Percentiles rank a stretch among this genome's conserved stretches.
phyloP scores from a whole-genome alignment of 1,284 basidiomycete genomes.

The Melampsora occidentalis region DNA sequence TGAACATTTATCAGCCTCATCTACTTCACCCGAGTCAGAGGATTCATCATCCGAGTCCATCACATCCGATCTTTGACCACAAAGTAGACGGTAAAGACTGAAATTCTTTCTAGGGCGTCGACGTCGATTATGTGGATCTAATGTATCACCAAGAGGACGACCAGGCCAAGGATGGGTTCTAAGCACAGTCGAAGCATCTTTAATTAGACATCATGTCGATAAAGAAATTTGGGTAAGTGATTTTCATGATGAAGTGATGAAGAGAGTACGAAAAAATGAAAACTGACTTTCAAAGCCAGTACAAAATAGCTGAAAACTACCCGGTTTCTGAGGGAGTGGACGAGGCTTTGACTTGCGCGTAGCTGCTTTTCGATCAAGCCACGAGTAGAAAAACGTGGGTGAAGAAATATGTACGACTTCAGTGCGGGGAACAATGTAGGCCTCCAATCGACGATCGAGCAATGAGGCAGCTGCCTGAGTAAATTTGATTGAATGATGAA shows the following conservation, averaged over 20 bases:
- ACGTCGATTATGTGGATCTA: slow-evolving; percentile 65
- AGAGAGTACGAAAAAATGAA: background rate
- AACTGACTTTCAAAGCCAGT: slow-evolving; percentile 70
- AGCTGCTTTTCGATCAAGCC: slow-evolving; percentile 63
- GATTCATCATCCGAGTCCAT: slow-evolving; percentile 66
- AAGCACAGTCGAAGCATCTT: slow-evolving; percentile 82
- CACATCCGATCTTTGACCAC: slow-evolving; percentile 71
- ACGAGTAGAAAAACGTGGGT: slow-evolving; percentile 83
- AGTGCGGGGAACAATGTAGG: slow-evolving; percentile 80
- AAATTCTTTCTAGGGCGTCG: slow-evolving; percentile 39
- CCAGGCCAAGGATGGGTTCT: slow-evolving; percentile 83
- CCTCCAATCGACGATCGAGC: slow-evolving; percentile 69
- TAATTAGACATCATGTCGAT: slow-evolving; percentile 4
- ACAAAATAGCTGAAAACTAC: slow-evolving; percentile 83
- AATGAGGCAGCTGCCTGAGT: slow-evolving; percentile 81
- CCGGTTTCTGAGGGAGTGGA: slow-evolving; percentile 75
- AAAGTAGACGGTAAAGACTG: slow-evolving; percentile 58
- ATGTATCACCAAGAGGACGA: slow-evolving; percentile 73
- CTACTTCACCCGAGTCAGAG: slow-evolving; percentile 63
- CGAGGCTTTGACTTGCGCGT: slow-evolving; percentile 63
- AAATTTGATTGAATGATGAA: background rate
- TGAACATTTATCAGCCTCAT: slow-evolving; percentile 51
- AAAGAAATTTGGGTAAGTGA: background rate
- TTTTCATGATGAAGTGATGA: slow-evolving; percentile 4
- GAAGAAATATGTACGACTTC: slow-evolving; percentile 77